Evolutionary conservation across 2,329 filamentous ascomycete genomes (phyloP).

Genomic region (Pyricularia sp.): DNA sequence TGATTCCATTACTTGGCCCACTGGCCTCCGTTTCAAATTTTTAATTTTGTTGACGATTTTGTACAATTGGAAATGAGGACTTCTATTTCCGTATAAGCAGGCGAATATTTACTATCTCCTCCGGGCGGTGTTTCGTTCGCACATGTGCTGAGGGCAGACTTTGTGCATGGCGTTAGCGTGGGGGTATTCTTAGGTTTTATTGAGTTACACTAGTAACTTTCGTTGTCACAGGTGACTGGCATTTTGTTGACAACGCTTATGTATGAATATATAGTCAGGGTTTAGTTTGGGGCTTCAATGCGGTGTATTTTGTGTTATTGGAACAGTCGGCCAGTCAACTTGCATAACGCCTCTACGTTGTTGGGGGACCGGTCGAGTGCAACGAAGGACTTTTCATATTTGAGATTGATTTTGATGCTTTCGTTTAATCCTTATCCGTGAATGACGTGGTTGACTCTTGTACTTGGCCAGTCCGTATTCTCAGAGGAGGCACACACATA

Average conservation of each 20-base stretch:
- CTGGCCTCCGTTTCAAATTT: not conserved
- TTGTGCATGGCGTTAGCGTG: not conserved
- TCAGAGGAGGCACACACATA: not conserved
- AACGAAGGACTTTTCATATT: not conserved
- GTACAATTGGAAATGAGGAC: not conserved
- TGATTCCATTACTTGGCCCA: not conserved
- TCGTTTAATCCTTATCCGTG: not conserved
- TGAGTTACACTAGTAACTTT: not conserved
- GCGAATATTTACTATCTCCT: not conserved
- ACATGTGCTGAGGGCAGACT: not conserved
- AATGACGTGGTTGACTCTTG: not conserved
- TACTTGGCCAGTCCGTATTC: not conserved
- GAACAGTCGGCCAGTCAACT: not conserved
- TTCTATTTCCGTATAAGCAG: not conserved
- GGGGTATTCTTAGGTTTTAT: not conserved
- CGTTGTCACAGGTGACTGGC: not conserved
- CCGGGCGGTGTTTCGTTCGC: not conserved
- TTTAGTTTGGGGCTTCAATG: not conserved
- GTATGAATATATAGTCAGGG: not conserved
- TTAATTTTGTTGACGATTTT: not conserved
- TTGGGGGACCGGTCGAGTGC: not conserved
- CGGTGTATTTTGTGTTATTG: not conserved
- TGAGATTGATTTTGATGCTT: not conserved
- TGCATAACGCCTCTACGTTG: not conserved
- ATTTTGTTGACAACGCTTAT: conserved; percentile 2